Evolutionary conservation across 1,284 basidiomycete genomes (phyloP).

Genomic region (Cryptococcus amylolentus): DNA sequence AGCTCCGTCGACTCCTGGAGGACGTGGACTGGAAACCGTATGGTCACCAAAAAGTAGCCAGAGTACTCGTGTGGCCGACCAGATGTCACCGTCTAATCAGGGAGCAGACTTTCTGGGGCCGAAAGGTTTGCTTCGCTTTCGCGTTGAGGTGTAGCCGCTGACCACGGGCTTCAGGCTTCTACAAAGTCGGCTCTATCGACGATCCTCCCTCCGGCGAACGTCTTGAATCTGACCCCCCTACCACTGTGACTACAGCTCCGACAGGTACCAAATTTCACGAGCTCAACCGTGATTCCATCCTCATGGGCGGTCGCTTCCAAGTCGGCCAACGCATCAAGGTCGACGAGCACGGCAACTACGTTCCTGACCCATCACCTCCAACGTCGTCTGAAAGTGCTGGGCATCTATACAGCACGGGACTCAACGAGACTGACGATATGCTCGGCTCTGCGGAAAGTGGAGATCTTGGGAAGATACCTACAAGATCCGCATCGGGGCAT

Average conservation of each 20-base stretch:
- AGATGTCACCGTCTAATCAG: too few species aligned
- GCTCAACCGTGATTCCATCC: conserved; percentile 61
- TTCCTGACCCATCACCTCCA: conserved; percentile 26
- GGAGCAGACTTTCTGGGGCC: conserved; percentile 1
- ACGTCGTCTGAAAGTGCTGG: conserved; percentile 3
- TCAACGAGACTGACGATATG: not conserved
- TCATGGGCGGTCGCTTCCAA: conserved; percentile 71
- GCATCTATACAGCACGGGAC: too few species aligned
- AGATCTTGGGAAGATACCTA: not conserved
- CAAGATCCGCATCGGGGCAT: too few species aligned
- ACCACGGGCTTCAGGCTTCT: not conserved
- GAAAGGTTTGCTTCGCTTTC: not conserved
- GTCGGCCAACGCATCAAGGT: conserved; percentile 61
- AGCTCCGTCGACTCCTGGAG: too few species aligned
- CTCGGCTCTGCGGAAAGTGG: not conserved
- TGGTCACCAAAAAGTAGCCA: too few species aligned
- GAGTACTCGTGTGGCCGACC: not conserved
- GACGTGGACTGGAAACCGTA: too few species aligned
- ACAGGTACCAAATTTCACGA: conserved; percentile 68
- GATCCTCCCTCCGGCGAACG: conserved; percentile 2
- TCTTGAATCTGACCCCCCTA: conserved; percentile 2
- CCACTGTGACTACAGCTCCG: not conserved
- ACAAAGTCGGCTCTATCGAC: conserved; percentile 6
- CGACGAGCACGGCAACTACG: conserved; percentile 56
- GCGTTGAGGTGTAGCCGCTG: not conserved